Conservation (phyloP, 331 rosid genomes). For the Prunus yedoensis region DNA sequence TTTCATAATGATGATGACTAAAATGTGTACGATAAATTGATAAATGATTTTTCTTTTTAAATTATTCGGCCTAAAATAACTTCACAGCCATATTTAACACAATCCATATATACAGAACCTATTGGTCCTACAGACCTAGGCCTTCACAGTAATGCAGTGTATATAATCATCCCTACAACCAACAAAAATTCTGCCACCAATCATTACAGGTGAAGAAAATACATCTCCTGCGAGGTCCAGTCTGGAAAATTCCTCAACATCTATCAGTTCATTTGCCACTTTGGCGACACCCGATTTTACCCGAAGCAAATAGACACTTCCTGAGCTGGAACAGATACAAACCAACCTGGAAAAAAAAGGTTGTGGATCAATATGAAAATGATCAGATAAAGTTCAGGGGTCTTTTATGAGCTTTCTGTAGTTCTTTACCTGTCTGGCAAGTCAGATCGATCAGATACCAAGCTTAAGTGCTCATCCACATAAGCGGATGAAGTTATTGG, state of each 20-base stretch:
- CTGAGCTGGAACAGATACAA: conserved; percentile 82
- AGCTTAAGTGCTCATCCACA: conserved; percentile 67
- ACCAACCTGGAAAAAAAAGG: conserved; percentile 51
- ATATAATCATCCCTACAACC: conserved; percentile 85
- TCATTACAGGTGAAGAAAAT: conserved; percentile 87
- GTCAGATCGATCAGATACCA: conserved; percentile 38
- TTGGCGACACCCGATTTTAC: conserved; percentile 24
- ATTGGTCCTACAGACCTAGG: not conserved
- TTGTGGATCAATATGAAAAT: not conserved
- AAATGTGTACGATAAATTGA: no score
- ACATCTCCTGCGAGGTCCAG: conserved; percentile 62
- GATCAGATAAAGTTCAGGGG: not conserved
- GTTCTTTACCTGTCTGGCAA: conserved; percentile 58
- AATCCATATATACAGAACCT: not conserved
- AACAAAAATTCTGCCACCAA: conserved; percentile 73
- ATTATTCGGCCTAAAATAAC: not conserved
- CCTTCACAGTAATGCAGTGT: conserved; percentile 53
- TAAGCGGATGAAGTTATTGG: conserved; percentile 85
- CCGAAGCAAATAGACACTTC: conserved; percentile 59
- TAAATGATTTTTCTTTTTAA: no score
- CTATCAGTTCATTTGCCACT: conserved; percentile 11
- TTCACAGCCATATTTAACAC: not conserved
- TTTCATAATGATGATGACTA: no score
- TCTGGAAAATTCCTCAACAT: conserved; percentile 62
- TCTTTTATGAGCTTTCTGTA: not conserved